These are phyloP conservation scores for Cornus kousa DNA, from an alignment of 148 eudicot genomes.

Conservation along the genomic window DNA sequence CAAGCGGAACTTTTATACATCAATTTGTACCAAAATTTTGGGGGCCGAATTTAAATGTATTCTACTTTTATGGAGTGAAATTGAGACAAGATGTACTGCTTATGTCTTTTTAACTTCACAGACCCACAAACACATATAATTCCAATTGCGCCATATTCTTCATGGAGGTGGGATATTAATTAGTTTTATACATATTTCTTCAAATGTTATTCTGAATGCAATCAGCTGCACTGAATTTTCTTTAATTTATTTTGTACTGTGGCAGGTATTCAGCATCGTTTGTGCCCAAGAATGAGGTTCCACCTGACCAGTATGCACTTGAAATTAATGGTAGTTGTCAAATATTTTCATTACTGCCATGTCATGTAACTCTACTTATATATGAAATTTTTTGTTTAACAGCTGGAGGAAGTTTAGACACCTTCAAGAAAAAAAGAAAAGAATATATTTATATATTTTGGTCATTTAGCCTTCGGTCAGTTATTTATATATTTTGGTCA, in stretches of 20 bases:
- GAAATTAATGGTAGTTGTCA: conserved; percentile 66
- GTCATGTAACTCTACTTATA: not conserved
- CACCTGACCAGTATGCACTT: conserved; percentile 73
- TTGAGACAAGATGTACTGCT: not conserved
- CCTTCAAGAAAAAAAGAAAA: not conserved
- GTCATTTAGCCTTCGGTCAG: not conserved
- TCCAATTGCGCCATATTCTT: not conserved
- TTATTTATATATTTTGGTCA: not conserved
- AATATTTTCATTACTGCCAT: not conserved
- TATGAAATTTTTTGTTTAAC: not conserved
- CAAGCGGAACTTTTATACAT: too few species aligned
- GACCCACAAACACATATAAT: not conserved
- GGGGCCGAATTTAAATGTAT: too few species aligned
- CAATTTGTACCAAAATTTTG: too few species aligned
- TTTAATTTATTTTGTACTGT: not conserved
- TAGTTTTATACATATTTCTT: not conserved
- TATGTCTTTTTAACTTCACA: not conserved
- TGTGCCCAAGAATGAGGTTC: conserved; percentile 70
- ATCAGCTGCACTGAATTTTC: not conserved
- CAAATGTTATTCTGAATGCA: not conserved
- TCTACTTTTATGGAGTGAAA: too few species aligned
- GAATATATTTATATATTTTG: not conserved
- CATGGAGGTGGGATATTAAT: not conserved
- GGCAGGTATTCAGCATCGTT: conserved; percentile 79
- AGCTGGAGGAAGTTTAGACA: not conserved